Base-by-base conservation (phyloP, 2,329 filamentous ascomycete species). In the Penicillium nordicum region DNA sequence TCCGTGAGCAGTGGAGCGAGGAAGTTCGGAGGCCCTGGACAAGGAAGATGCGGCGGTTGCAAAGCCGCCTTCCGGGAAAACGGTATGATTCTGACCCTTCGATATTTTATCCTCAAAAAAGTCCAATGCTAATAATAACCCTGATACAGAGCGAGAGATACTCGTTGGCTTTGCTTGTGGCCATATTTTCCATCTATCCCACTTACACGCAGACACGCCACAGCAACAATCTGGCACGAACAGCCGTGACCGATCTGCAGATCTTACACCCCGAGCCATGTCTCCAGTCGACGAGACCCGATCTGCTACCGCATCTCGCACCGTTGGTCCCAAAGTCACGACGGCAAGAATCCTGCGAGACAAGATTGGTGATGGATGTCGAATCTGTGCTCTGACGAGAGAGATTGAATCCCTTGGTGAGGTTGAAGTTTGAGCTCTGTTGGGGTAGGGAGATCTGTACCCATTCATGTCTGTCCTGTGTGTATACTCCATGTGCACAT, bases 261-360 rank as follows among this genome's bases (percentile, higher is more conserved):
- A 64, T 38, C 64, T 57, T 9, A 68, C 51, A 58, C 67, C 45
- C 57, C 67, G 41, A 43, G 60, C 44, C 52, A 65, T 50, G 55
- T 67, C 59, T 47, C 67, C 67, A 6, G 37, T 63, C 12, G 66
- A 74, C 5, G 70, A 73, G 25, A 50, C 53, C 27, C 58, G 64
- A 34, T 60, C 66, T 44, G 67, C 62, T 43, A 71, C 63, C 11
- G 61, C 62, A 42, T 76, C 75, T 50, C 72, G 76, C 37, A 90
- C 88, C 51, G 86, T 97, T 7, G 89, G 90, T 0, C 85, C 88
- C 30, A 97, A 97, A 74, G 91, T 96, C 29, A 94, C 89, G 61
- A 90, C 91, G 69, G 92, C 92, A 38, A 83, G 91, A 61, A 72
- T 96, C 53, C 75, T 96, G 57, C 82, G 86, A 63, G 88, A 92